Evolutionary conservation across 805 yeast genomes (phyloP).

Genomic region (Metschnikowia borealis): DNA sequence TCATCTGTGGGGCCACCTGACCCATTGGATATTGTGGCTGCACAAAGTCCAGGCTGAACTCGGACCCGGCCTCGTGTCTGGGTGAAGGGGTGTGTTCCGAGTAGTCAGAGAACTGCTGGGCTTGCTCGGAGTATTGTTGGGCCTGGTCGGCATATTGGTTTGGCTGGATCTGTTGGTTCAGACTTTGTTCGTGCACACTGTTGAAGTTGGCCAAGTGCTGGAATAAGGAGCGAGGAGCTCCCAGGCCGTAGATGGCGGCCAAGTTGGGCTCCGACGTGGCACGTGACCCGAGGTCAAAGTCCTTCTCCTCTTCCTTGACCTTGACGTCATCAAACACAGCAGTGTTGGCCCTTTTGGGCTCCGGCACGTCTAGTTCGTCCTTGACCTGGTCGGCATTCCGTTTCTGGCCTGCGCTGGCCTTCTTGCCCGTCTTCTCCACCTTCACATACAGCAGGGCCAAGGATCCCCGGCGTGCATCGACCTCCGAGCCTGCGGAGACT

Average conservation of each 20-base stretch:
- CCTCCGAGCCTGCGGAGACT: constrained; percentile 4
- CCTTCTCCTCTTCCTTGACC: constrained; percentile 4
- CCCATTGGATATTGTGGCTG: background rate
- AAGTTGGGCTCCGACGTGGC: constrained; percentile 21
- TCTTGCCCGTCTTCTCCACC: background rate
- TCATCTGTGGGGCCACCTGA: constrained; percentile 6
- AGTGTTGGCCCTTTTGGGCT: constrained; percentile 5
- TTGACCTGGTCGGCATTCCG: background rate
- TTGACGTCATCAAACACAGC: constrained; percentile 2
- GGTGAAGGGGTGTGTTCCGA: background rate
- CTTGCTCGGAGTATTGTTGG: no score
- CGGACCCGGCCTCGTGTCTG: background rate
- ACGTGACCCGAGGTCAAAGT: constrained; percentile 15
- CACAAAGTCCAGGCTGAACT: background rate
- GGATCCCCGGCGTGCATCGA: background rate
- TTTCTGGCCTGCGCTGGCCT: background rate
- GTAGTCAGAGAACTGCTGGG: background rate
- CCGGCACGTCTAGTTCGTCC: constrained; percentile 6
- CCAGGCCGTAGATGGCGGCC: constrained; percentile 1
- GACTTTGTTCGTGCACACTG: no score
- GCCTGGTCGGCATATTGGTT: no score
- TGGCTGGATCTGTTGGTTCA: no score
- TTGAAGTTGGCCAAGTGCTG: constrained; percentile 7
- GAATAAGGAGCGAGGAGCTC: constrained; percentile 8
- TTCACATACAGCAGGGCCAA: background rate